phyloP scores from a whole-genome alignment of 2,329 filamentous ascomycete genomes.

The Sporothrix inflata region DNA sequence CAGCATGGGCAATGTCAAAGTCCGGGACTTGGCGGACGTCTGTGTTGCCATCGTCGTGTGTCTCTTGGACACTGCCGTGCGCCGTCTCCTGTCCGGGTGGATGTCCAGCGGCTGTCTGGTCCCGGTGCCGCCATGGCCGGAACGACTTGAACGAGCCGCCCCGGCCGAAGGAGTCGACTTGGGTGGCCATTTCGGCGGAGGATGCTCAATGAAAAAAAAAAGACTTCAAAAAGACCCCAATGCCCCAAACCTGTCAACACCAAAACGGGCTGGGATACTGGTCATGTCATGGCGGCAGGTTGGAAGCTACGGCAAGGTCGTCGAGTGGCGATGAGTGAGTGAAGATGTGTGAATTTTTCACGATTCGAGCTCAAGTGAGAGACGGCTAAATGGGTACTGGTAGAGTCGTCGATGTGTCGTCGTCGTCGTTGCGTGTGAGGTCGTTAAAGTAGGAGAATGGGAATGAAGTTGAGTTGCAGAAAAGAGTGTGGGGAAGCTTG shows the following conservation, averaged over 20 bases:
- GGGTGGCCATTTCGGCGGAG: constrained; percentile 42
- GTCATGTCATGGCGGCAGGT: constrained; percentile 10
- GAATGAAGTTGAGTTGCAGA: neutral
- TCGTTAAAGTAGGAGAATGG: neutral
- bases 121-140: constrained; percentile 36
- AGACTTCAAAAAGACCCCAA: neutral
- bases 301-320: too few species aligned
- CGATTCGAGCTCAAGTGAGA: neutral
- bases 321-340: neutral
- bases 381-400: neutral
- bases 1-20: neutral
- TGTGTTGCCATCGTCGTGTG: neutral
- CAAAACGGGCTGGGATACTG: neutral
- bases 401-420: neutral
- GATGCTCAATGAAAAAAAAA: too few species aligned
- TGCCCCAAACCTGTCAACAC: neutral
- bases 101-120: neutral
- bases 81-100: neutral
- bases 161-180: constrained; percentile 35
- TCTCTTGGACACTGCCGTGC: neutral
- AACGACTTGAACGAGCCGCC: constrained; percentile 35
- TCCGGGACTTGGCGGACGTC: neutral
- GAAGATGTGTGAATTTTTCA: neutral
- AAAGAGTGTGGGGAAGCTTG: neutral
- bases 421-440: neutral